Conservation (phyloP, 1,284 basidiomycete species). For the Kalmanozyma brasiliensis region DNA sequence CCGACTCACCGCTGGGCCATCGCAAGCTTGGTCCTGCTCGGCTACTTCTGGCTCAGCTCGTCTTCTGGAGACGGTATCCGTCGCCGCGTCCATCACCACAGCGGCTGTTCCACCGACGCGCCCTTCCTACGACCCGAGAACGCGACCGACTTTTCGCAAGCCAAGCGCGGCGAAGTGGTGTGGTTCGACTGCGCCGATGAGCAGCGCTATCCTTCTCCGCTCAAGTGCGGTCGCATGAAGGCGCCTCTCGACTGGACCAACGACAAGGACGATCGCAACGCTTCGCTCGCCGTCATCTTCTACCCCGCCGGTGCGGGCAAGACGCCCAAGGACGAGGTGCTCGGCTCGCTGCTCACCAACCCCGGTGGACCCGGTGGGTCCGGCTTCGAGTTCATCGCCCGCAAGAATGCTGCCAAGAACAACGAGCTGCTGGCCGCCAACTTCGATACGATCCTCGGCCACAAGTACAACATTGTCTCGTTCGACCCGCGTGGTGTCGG, state of each 20-base stretch:
- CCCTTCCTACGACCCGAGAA: constrained; percentile 28
- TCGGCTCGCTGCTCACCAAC: constrained; percentile 51
- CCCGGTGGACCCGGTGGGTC: constrained; percentile 55
- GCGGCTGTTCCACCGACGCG: constrained; percentile 10
- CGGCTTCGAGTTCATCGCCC: constrained; percentile 41
- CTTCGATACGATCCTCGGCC: constrained; percentile 41
- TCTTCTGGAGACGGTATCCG: constrained; percentile 18
- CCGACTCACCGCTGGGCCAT: constrained; percentile 22
- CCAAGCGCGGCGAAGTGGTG: constrained; percentile 36
- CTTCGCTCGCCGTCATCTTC: constrained; percentile 49
- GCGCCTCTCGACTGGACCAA: constrained; percentile 56
- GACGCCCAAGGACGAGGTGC: constrained; percentile 37
- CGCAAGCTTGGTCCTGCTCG: constrained; percentile 7
- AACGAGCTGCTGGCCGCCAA: constrained; percentile 28
- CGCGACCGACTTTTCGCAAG: constrained; percentile 44
- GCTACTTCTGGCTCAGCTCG: constrained; percentile 27
- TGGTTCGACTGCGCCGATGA: constrained; percentile 45
- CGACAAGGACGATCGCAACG: constrained; percentile 40
- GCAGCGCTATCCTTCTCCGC: constrained; percentile 32
- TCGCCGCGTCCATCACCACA: constrained; percentile 14
- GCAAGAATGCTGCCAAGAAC: constrained; percentile 27
- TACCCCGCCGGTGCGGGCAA: constrained; percentile 51
- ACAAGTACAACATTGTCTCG: constrained; percentile 51
- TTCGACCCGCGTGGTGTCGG: constrained; percentile 53
- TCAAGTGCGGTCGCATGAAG: constrained; percentile 52